Evolutionary conservation across 768 basidiomycete genomes (phyloP).

Genomic region (Myochromella boudieri): DNA sequence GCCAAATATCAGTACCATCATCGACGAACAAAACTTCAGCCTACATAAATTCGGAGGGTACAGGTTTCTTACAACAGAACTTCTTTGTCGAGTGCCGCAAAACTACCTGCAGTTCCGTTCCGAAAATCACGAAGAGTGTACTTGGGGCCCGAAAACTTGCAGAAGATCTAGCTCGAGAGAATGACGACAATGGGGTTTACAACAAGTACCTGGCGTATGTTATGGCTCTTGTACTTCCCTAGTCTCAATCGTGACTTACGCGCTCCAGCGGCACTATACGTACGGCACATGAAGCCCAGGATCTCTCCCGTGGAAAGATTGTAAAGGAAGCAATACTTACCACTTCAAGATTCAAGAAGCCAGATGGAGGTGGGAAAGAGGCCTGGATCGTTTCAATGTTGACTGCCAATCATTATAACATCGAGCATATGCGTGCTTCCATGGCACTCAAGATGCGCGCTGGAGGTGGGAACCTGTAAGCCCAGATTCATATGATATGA

Average conservation of each 20-base stretch:
- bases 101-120: neutral
- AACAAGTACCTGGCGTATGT: slow-evolving; percentile 11
- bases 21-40: neutral
- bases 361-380: neutral
- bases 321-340: slow-evolving; percentile 4
- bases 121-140: neutral
- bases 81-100: slow-evolving; percentile 14
- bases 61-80: slow-evolving; percentile 15
- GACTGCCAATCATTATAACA: neutral
- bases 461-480: slow-evolving; percentile 9
- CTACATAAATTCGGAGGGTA: slow-evolving; percentile 13
- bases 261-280: slow-evolving; percentile 2
- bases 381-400: slow-evolving; percentile 6
- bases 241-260: neutral
- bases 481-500: neutral
- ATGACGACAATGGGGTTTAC: neutral
- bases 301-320: neutral
- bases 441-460: neutral
- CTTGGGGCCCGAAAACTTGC: slow-evolving; percentile 12
- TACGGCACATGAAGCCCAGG: neutral
- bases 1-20: too few relatives aligned
- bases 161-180: slow-evolving; percentile 14
- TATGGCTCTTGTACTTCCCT: neutral
- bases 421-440: neutral
- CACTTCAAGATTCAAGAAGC: neutral